Base-by-base conservation (phyloP, 2,329 filamentous ascomycete genomes). In the Monilinia fructicola region DNA sequence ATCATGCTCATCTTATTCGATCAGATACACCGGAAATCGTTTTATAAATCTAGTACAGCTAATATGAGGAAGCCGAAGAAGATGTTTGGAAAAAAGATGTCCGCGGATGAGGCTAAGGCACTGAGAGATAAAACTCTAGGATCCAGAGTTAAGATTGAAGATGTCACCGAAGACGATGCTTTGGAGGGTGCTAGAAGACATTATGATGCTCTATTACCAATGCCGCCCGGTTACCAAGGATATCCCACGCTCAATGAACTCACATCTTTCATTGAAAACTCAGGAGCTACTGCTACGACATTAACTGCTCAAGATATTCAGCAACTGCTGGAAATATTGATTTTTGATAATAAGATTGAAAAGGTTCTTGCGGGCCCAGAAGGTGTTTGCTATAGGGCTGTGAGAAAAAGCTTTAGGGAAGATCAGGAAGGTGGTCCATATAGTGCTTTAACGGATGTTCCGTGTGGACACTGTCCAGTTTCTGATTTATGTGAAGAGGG, bases 401-500 rank as follows among this genome's bases (percentile, higher is more conserved):
- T 78, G 16, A 67, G 75, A 28, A 71, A 70, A 58, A 70, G 67
- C 23, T 67, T 75, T 52, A 66, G 68, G 55, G 69, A 72, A 26
- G 70, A 81, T 38, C 50, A 53, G 78, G 67, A 80, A 83, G 66
- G 82, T 79, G 53, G 66, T 16, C 54, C 59, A 56, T 79, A 79
- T 78, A 69, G 76, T 81, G 60, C 84, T 81, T 60, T 89, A 71
- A 96, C 91, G 1, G 93, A 97, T 77, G 89, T 90, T 2, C 95
- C 95, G 0, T 99, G 95, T 77, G 93, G 94, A 2, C 84, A 87
- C 65, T 99, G 95, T 78, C 95, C 95, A 0, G 94, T 97, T 2
- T 97, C 97, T 76, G 90, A 95, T 67, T 83, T 98, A 2, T 99
- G 95, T 76, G 90, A 92, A 71, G 92, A 96, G 68, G 93, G 92